Evolutionary conservation across 1,284 basidiomycete species (phyloP).

Genomic region (Veloboletus limbatus): DNA sequence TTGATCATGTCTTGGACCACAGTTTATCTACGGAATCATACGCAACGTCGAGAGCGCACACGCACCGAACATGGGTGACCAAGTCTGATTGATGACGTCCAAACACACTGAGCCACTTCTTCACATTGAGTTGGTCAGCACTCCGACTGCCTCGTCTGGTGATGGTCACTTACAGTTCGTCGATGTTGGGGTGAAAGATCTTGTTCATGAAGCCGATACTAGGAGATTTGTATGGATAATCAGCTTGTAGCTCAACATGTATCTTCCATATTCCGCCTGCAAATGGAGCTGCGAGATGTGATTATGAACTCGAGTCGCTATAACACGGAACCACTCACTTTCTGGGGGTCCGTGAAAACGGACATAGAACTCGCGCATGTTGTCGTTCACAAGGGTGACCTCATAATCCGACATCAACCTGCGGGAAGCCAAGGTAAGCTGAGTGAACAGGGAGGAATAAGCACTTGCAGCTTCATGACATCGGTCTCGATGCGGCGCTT

Average conservation of each 20-base stretch:
- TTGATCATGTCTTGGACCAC: constrained; percentile 88
- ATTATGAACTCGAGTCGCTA: constrained; percentile 10
- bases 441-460: constrained; percentile 3
- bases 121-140: constrained; percentile 13
- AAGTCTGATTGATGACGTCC: constrained; percentile 98
- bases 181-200: constrained; percentile 99
- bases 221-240: constrained; percentile 98
- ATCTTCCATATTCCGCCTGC: constrained; percentile 98
- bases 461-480: constrained; percentile 94
- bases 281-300: constrained; percentile 74
- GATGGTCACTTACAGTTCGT: constrained; percentile 72
- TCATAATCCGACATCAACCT: constrained; percentile 98
- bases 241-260: constrained; percentile 98
- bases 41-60: constrained; percentile 7
- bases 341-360: constrained; percentile 92
- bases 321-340: constrained; percentile 59
- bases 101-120: constrained; percentile 94
- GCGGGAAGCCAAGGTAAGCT: constrained; percentile 16
- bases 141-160: neutral
- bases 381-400: constrained; percentile 96
- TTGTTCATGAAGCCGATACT: constrained; percentile 99
- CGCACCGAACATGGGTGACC: constrained; percentile 97
- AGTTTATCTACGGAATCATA: constrained; percentile 8
- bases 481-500: constrained; percentile 98
- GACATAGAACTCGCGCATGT: constrained; percentile 98